Evolutionary conservation across 148 eudicot genomes (phyloP).

Genomic region (Camellia granthamiana): DNA sequence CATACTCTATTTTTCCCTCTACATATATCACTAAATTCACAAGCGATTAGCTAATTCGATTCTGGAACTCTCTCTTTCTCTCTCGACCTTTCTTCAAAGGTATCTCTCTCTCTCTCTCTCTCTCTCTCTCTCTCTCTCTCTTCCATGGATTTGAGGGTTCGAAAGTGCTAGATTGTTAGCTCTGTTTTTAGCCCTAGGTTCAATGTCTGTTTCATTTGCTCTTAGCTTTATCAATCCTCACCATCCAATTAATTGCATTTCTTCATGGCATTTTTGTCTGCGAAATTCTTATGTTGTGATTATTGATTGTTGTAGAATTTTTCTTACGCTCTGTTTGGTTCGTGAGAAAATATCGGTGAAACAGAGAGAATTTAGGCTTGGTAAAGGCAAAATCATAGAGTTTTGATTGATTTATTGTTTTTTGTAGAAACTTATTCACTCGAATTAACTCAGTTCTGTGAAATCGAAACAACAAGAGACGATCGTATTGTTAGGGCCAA

Average conservation of each 20-base stretch:
- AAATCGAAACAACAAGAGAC: not conserved
- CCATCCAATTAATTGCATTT: not conserved
- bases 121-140: not conserved
- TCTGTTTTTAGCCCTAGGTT: not conserved
- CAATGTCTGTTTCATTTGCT: not conserved
- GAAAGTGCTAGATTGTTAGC: not conserved
- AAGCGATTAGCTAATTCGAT: too few species aligned
- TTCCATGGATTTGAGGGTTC: not conserved
- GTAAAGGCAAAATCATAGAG: not conserved
- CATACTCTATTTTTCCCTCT: too few species aligned
- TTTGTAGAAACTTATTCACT: not conserved
- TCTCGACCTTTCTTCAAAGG: not conserved
- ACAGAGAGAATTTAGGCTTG: not conserved
- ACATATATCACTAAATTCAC: too few species aligned
- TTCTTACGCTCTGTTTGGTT: not conserved
- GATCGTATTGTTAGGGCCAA: too few species aligned
- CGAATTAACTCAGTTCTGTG: not conserved
- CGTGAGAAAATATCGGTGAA: not conserved
- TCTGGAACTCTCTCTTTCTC: not conserved
- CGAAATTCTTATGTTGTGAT: not conserved
- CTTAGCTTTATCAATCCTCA: too few species aligned
- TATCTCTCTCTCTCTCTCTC: not conserved
- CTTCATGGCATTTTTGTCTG: not conserved
- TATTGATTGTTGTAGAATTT: not conserved
- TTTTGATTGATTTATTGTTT: not conserved